These are phyloP conservation scores for Penicillium maclennaniae DNA, from an alignment of 495 filamentous ascomycete species.

Conservation along the genomic window DNA sequence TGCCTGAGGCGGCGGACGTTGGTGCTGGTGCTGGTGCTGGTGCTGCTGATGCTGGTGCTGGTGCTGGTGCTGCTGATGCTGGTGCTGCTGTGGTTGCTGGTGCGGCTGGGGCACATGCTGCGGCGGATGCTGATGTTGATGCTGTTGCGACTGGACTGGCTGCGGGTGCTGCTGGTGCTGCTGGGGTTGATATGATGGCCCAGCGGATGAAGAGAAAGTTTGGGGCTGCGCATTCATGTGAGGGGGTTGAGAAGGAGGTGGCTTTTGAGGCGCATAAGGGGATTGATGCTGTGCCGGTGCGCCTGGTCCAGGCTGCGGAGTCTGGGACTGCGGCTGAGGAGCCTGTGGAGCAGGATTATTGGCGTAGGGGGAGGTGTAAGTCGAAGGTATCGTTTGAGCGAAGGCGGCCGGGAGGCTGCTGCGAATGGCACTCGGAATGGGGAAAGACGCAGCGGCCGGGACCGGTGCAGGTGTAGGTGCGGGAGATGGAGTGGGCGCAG, in stretches of 20 bases:
- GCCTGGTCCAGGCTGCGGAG: constrained; percentile 23
- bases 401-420: constrained; percentile 45
- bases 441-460: constrained; percentile 30
- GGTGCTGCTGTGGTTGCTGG: constrained; percentile 19
- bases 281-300: constrained; percentile 24
- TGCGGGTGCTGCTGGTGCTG: constrained; percentile 10
- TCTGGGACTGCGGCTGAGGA: constrained; percentile 31
- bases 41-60: constrained; percentile 13
- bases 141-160: constrained; percentile 15
- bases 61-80: constrained; percentile 6
- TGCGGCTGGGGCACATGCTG: constrained; percentile 11
- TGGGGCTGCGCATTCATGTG: constrained; percentile 20
- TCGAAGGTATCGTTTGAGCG: constrained; percentile 35
- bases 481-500: constrained; percentile 16
- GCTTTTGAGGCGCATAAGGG: constrained; percentile 23
- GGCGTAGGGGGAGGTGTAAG: constrained; percentile 44
- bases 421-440: constrained; percentile 41
- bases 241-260: constrained; percentile 16
- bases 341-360: constrained; percentile 36
- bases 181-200: constrained; percentile 14
- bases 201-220: constrained; percentile 19
- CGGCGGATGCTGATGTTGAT: constrained; percentile 12
- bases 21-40: constrained; percentile 16
- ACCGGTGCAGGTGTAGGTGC: constrained; percentile 20
- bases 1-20: constrained; percentile 32